Conservation (phyloP, 73 alveolate species). For the Blepharisma japonicum region DNA sequence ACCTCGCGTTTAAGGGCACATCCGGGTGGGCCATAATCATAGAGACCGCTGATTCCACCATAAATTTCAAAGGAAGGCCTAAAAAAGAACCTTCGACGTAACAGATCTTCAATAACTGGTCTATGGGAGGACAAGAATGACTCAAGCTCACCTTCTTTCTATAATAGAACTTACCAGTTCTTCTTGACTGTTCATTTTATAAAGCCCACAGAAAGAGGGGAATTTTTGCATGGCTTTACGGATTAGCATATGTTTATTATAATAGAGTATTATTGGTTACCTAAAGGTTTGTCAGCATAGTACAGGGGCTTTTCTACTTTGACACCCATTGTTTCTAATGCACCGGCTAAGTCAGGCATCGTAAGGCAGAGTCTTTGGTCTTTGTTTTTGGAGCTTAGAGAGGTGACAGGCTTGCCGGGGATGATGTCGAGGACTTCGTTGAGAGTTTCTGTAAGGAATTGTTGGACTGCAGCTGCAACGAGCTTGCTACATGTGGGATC, state of each 20-base stretch:
- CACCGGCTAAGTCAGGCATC: slow-evolving; percentile 21
- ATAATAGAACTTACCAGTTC: no score
- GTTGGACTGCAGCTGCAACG: slow-evolving; percentile 12
- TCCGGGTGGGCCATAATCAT: slow-evolving; percentile 99
- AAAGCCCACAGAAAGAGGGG: no score
- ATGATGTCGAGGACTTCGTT: slow-evolving; percentile 19
- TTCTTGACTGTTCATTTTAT: no score
- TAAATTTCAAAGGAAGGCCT: slow-evolving; percentile 84
- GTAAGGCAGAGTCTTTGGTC: slow-evolving; percentile 12
- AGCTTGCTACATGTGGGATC: slow-evolving; percentile 8
- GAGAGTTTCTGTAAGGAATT: neutral
- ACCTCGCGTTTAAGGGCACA: slow-evolving; percentile 90
- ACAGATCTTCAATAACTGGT: slow-evolving; percentile 72
- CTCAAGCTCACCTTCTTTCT: neutral
- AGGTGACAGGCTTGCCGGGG: slow-evolving; percentile 11
- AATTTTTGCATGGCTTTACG: no score
- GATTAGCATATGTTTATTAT: no score
- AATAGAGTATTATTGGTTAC: neutral
- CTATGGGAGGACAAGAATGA: neutral
- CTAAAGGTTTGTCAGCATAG: slow-evolving; percentile 27
- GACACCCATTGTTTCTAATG: slow-evolving; percentile 8
- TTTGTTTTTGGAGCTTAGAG: neutral
- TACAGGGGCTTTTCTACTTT: slow-evolving; percentile 15
- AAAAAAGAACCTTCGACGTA: slow-evolving; percentile 86
- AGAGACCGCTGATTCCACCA: slow-evolving; percentile 99